A percentile compares a stretch with the other conserved stretches of the same genome.
These are phyloP conservation scores for Trypanosoma lewisi DNA, from an alignment of 208 protist genomes.

Conservation along the genomic window DNA sequence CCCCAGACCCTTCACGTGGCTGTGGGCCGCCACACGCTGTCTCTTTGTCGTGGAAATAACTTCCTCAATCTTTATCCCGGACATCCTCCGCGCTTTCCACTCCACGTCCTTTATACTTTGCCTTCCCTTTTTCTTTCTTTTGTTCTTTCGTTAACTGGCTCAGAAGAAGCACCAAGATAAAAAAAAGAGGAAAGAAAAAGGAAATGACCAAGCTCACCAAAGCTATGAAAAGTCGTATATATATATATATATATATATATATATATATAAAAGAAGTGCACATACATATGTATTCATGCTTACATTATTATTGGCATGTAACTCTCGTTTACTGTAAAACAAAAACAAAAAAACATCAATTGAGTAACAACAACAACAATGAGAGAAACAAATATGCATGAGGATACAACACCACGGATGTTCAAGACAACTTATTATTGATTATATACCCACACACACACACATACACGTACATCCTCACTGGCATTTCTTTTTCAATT, in stretches of 20 bases:
- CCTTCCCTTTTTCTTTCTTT: constrained; percentile 9
- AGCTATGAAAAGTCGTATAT: too few species aligned
- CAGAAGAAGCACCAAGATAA: background rate
- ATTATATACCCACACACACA: too few species aligned
- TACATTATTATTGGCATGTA: too few species aligned
- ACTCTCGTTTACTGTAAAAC: background rate
- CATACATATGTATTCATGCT: constrained; percentile 11
- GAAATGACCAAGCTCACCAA: too few species aligned
- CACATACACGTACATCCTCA: too few species aligned
- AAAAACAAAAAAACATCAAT: background rate
- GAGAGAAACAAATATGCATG: constrained; percentile 5
- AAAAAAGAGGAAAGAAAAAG: constrained; percentile 8
- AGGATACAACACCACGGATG: too few species aligned
- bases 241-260: too few species aligned
- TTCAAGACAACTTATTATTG: too few species aligned
- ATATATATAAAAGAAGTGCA: background rate
- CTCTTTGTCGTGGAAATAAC: constrained; percentile 96
- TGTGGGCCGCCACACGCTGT: constrained; percentile 97
- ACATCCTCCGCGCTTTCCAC: constrained; percentile 60
- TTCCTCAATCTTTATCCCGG: constrained; percentile 94
- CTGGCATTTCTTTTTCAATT: constrained; percentile 27
- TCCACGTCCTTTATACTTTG: background rate
- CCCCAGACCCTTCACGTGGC: constrained; percentile 98
- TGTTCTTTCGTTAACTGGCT: background rate
- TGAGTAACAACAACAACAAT: constrained; percentile 17